Evolutionary conservation across 1,284 basidiomycete genomes (phyloP).

Genomic region (Amylostereum areolatum): DNA sequence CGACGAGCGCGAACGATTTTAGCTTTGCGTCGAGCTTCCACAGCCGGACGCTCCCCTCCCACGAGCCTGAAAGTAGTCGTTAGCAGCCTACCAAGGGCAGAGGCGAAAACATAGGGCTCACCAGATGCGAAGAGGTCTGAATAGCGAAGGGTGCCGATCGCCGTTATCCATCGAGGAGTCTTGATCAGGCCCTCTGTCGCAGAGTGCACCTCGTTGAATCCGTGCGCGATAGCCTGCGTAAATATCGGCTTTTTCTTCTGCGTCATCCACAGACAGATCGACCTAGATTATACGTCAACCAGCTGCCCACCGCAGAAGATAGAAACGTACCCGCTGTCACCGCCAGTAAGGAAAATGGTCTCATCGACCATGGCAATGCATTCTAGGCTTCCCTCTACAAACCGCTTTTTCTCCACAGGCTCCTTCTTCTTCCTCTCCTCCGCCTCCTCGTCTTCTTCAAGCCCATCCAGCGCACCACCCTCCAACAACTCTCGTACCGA

Average conservation of each 20-base stretch:
- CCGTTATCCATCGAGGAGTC: conserved; percentile 88
- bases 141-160: conserved; percentile 77
- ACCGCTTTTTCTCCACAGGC: conserved; percentile 42
- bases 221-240: conserved; percentile 82
- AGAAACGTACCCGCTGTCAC: conserved; percentile 82
- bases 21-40: conserved; percentile 83
- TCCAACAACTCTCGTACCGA: conserved; percentile 76
- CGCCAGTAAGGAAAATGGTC: conserved; percentile 86
- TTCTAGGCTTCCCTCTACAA: conserved; percentile 89
- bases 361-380: conserved; percentile 95
- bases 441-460: conserved; percentile 27
- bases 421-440: conserved; percentile 29
- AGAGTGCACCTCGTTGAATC: conserved; percentile 65
- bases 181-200: conserved; percentile 69
- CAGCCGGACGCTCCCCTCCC: conserved; percentile 83
- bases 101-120: conserved; percentile 26
- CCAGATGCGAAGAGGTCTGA: conserved; percentile 90
- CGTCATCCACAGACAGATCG: conserved; percentile 89
- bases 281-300: conserved; percentile 38
- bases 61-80: conserved; percentile 60
- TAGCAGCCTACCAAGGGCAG: conserved; percentile 9
- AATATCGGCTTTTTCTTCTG: conserved; percentile 96
- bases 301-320: conserved; percentile 9
- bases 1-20: conserved; percentile 68
- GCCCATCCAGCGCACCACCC: conserved; percentile 58